Percentiles rank a stretch among this genome's conserved stretches.
These are phyloP conservation scores for Populus alba DNA, from an alignment of 345 rosid genomes.

Conservation along the genomic window DNA sequence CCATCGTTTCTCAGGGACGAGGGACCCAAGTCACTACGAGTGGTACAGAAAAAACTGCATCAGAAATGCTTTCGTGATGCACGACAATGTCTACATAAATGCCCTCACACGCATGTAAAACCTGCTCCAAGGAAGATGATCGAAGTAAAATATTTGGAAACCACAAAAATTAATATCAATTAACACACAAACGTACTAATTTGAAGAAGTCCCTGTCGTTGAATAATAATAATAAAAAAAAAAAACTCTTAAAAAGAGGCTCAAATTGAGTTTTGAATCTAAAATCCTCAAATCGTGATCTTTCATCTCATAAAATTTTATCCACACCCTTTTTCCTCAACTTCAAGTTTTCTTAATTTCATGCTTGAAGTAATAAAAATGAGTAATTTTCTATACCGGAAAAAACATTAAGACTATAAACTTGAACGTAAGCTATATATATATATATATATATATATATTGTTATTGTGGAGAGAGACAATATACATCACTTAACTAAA, in stretches of 20 bases:
- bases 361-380: not conserved
- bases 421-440: not conserved
- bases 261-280: not conserved
- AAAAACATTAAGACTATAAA: not conserved
- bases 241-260: too few relatives aligned
- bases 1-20: not conserved
- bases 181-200: too few relatives aligned
- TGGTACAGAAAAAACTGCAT: too few relatives aligned
- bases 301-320: not conserved
- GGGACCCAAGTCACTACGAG: not conserved
- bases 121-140: not conserved
- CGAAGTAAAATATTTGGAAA: not conserved
- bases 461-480: not conserved
- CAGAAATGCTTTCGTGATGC: too few relatives aligned
- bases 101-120: not conserved
- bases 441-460: too few relatives aligned
- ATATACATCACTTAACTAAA: not conserved
- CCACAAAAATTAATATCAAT: too few relatives aligned
- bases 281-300: not conserved
- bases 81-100: too few relatives aligned
- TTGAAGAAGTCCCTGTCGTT: too few relatives aligned
- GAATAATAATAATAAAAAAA: too few relatives aligned
- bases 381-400: not conserved
- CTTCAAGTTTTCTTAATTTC: not conserved
- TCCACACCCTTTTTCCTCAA: not conserved